Base-by-base conservation (phyloP, 1,139 yeast species). In the Saccharomycopsis hybrid region DNA sequence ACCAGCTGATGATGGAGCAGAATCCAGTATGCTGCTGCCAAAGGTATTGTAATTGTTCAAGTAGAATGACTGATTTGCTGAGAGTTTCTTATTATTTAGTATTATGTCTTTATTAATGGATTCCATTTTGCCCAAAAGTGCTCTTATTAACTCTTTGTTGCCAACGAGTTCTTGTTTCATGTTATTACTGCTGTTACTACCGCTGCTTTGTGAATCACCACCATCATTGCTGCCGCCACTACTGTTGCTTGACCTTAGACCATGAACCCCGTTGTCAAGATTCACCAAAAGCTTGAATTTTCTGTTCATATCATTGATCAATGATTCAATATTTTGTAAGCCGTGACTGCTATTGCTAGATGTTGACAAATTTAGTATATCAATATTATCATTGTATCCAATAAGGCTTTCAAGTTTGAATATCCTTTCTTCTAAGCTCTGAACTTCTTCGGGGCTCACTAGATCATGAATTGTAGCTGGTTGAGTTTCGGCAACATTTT, bases 51-150 rank as follows among this genome's bases (percentile, higher is more conserved):
- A 24, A 5, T 39, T 39, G 13, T 38, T 39, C 38, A 42, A 41
- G 36, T 40, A 50, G 24, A 47, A 51, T 28, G 51, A 44, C 38
- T 44, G 48, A n/a, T 38, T 44, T 11, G 49, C 38, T 18, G 44
- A 41, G 24, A 49, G 18, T 36, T 52, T 52, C 28, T 50, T 52
- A 31, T 50, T 52, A n/a, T 50, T 50, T 4, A 50, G 37, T 7
- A 32, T 32, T 5, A 52, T 50, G 18, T 52, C 53, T 43, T 43
- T 50, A 33, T 53, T 51, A 3, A 53, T 39, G 1, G 46, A 11
- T 41, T 53, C 55, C 47, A 53, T 43, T 30, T 47, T 53, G 3
- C 35, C 38, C 5, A 51, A 11, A 9, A 51, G 30, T 4, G 36
- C 18, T 25, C 33, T n/a, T 1, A 53, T 28, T 4, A 38, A 11